These are phyloP conservation scores for Sclerotinia glacialis DNA, from an alignment of 2,329 filamentous ascomycete genomes.

Conservation along the genomic window DNA sequence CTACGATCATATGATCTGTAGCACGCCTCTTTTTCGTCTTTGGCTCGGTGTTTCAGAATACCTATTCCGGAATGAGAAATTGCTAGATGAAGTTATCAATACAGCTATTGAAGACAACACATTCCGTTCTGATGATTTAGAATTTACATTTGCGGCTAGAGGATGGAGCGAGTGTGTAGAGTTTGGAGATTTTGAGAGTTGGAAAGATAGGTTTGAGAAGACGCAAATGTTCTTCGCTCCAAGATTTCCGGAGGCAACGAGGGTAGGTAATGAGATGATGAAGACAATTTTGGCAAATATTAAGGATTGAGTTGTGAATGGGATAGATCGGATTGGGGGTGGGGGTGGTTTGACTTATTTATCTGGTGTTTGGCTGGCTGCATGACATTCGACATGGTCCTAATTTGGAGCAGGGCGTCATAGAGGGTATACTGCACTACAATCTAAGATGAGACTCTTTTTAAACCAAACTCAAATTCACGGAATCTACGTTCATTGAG, in stretches of 20 bases:
- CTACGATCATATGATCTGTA: conserved; percentile 99
- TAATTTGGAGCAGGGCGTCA: neutral
- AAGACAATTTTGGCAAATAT: conserved; percentile 87
- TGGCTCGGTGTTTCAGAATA: conserved; percentile 98
- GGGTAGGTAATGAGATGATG: conserved; percentile 95
- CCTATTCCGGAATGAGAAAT: conserved; percentile 76
- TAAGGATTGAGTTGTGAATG: conserved; percentile 37
- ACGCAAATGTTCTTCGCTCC: conserved; percentile 92
- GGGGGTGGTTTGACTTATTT: neutral
- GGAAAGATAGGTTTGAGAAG: conserved; percentile 83
- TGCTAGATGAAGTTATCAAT: conserved; percentile 80
- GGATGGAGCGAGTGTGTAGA: conserved; percentile 95
- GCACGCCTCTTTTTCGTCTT: conserved; percentile 91
- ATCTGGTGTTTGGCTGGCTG: conserved; percentile 6
- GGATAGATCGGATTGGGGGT: neutral
- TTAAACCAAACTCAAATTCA: neutral
- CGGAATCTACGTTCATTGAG: neutral
- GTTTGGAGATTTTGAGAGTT: conserved; percentile 88
- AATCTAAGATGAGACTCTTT: neutral
- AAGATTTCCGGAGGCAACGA: conserved; percentile 80
- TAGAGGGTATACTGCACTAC: neutral
- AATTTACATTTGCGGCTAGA: conserved; percentile 94
- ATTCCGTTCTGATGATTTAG: conserved; percentile 91
- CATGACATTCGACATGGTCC: neutral
- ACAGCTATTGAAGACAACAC: conserved; percentile 86